phyloP scores from a whole-genome alignment of 2,329 filamentous ascomycete genomes.

The Helotiales sp. region DNA sequence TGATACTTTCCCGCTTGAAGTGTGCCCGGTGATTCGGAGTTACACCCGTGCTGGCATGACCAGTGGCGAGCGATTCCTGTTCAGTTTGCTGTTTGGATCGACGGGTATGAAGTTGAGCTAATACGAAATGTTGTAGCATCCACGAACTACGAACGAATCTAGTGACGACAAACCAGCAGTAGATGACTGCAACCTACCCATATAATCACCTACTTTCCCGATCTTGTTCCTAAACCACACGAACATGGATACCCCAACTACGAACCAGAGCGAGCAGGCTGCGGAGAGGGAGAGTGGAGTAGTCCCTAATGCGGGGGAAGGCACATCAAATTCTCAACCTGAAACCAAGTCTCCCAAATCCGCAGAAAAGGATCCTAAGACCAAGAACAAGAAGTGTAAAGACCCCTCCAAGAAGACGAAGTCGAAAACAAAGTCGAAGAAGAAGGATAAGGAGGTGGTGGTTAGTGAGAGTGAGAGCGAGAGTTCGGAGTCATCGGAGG shows the following conservation, averaged over 20 bases:
- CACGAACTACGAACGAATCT: not conserved
- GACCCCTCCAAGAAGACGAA: conserved; percentile 20
- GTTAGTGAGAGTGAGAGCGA: conserved; percentile 25
- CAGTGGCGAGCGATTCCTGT: conserved; percentile 9
- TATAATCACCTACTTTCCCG: not conserved
- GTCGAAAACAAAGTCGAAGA: conserved; percentile 27
- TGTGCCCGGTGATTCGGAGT: conserved; percentile 12
- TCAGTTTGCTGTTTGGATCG: not conserved
- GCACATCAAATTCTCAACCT: conserved; percentile 20
- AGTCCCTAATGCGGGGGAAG: conserved; percentile 21
- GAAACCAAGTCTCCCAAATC: conserved; percentile 27
- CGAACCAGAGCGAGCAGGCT: conserved; percentile 27
- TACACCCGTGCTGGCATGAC: conserved; percentile 9
- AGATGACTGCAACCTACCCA: conserved; percentile 11
- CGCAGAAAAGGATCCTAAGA: conserved; percentile 21
- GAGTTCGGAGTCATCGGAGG: conserved; percentile 20
- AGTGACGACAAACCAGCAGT: not conserved
- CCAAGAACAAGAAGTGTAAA: conserved; percentile 28
- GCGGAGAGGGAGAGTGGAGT: conserved; percentile 25
- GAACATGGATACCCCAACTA: conserved; percentile 32
- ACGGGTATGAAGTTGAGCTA: conserved; percentile 6
- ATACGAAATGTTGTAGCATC: not conserved
- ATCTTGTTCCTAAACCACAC: not conserved
- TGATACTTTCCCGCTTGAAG: not conserved
- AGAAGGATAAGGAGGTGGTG: conserved; percentile 26